These are phyloP conservation scores for Batkoa obscura DNA, from an alignment of 371 early-diverging fungal genomes.

Conservation along the genomic window DNA sequence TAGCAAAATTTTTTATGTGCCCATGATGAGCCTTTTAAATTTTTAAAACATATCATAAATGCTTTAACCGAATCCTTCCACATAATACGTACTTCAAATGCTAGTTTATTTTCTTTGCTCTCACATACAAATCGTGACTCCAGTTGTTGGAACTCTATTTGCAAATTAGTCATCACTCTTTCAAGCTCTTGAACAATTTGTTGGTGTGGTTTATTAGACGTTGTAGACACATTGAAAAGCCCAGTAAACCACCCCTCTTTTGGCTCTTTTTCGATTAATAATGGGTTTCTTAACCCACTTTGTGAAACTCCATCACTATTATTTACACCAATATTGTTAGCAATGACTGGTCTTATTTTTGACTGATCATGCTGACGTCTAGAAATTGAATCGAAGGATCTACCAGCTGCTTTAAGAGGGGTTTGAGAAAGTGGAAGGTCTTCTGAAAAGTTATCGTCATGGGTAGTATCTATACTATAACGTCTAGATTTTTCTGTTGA, in stretches of 20 bases:
- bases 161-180: not conserved
- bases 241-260: slow-evolving; percentile 7
- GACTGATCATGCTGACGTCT: not conserved
- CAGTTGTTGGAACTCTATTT: not conserved
- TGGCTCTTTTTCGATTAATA: not conserved
- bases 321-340: too few relatives aligned
- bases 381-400: slow-evolving; percentile 6
- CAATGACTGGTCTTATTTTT: slow-evolving; percentile 1
- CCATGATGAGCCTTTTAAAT: slow-evolving; percentile 4
- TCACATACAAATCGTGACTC: not conserved
- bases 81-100: slow-evolving; percentile 5
- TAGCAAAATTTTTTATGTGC: slow-evolving; percentile 7
- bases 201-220: slow-evolving; percentile 4
- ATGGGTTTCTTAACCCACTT: too few relatives aligned
- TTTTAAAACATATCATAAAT: slow-evolving; percentile 1
- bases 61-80: not conserved
- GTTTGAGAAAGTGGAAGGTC: slow-evolving; percentile 5
- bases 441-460: not conserved
- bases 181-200: slow-evolving; percentile 8
- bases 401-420: slow-evolving; percentile 1
- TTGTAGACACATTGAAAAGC: slow-evolving; percentile 4
- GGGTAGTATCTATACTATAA: not conserved
- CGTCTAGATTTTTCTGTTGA: not conserved
- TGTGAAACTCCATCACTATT: not conserved
- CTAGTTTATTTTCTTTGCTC: not conserved